phyloP scores from a whole-genome alignment of 2,329 filamentous ascomycete genomes.

The Colletotrichum horii region DNA sequence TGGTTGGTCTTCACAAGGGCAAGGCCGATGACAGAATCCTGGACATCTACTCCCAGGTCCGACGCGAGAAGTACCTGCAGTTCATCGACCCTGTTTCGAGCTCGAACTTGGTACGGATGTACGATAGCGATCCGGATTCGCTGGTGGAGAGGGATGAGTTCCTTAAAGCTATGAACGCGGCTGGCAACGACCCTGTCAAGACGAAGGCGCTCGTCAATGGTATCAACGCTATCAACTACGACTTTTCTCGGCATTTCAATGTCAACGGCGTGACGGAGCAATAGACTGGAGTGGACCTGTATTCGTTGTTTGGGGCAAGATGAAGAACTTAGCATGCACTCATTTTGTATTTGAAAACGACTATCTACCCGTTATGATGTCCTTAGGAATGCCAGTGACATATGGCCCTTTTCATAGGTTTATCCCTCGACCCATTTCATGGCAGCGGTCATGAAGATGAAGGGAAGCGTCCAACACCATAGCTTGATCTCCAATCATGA shows the following conservation, averaged over 20 bases:
- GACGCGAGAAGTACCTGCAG: not conserved
- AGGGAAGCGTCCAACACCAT: not conserved
- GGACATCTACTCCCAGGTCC: not conserved
- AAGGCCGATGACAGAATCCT: not conserved
- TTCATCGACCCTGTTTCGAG: not conserved
- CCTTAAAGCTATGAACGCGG: not conserved
- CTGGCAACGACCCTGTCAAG: not conserved
- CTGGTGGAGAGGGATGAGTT: not conserved
- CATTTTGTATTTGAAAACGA: not conserved
- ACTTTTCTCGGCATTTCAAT: not conserved
- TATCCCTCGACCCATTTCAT: not conserved
- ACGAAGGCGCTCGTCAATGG: not conserved
- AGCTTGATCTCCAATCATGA: not conserved
- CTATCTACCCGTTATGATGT: not conserved
- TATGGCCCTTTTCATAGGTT: not conserved
- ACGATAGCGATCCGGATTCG: not conserved
- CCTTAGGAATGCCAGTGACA: no score
- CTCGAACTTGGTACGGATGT: not conserved
- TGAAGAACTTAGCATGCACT: not conserved
- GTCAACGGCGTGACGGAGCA: not conserved
- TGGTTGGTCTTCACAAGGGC: not conserved
- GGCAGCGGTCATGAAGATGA: not conserved
- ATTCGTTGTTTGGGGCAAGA: no score
- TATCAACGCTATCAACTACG: not conserved
- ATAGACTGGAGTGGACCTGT: not conserved